A percentile compares a stretch with the other conserved stretches of the same genome.
Evolutionary conservation across 371 early-diverging fungal genomes (phyloP).

Genomic region (Mucor indicus): DNA sequence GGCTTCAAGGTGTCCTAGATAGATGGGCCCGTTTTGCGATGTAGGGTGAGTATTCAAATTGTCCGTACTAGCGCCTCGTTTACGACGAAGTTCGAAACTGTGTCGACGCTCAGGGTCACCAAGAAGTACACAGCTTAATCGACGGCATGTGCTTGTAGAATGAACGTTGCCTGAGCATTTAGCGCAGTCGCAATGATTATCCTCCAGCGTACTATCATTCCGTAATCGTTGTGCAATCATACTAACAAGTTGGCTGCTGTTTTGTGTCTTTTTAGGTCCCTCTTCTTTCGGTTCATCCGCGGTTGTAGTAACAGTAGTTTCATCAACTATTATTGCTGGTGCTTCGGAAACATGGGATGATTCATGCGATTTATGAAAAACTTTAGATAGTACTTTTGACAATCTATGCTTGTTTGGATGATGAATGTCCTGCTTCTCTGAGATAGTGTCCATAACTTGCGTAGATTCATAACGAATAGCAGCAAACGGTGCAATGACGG

Average conservation of each 20-base stretch:
- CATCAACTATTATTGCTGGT: too few relatives aligned
- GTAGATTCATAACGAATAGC: slow-evolving; percentile 41
- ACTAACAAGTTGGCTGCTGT: slow-evolving; percentile 25
- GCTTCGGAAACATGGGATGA: too few relatives aligned
- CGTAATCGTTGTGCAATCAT: slow-evolving; percentile 40
- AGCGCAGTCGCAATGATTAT: slow-evolving; percentile 14
- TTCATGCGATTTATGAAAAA: not conserved
- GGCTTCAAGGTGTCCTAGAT: slow-evolving; percentile 20
- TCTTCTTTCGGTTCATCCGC: not conserved
- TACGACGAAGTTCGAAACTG: slow-evolving; percentile 31
- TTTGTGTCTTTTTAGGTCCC: not conserved
- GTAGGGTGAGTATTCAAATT: too few relatives aligned
- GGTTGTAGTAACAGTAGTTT: not conserved
- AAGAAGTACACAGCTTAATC: slow-evolving; percentile 22
- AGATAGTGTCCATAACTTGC: not conserved
- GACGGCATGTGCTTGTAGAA: not conserved
- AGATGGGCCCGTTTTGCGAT: slow-evolving; percentile 21
- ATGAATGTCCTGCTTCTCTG: not conserved
- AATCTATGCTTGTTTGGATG: slow-evolving; percentile 9
- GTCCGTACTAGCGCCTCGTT: slow-evolving; percentile 34
- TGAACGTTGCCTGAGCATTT: slow-evolving; percentile 16
- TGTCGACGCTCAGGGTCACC: slow-evolving; percentile 23
- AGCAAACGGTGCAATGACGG: slow-evolving; percentile 11
- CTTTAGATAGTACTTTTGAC: slow-evolving; percentile 12
- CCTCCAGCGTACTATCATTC: slow-evolving; percentile 16